A percentile compares a stretch with the other conserved stretches of the same genome.
phyloP scores from a whole-genome alignment of 768 basidiomycete genomes.

The Russula sp. region DNA sequence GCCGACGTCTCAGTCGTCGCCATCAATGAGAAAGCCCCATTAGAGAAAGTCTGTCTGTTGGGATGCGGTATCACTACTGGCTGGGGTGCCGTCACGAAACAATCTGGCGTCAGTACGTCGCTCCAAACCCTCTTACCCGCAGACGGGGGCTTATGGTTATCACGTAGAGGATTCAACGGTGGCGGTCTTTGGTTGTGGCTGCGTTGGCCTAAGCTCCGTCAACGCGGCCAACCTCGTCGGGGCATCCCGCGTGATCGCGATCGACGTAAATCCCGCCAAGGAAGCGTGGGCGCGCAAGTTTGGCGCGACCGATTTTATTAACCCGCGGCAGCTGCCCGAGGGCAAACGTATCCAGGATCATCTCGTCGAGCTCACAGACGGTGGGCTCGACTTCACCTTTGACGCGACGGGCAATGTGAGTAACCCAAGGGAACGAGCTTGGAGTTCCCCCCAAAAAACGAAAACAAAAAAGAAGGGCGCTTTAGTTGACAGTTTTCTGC shows the following conservation, averaged over 20 bases:
- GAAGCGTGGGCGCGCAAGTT: slow-evolving; percentile 87
- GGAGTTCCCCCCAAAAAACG: slow-evolving; percentile 23
- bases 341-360: slow-evolving; percentile 86
- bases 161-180: slow-evolving; percentile 71
- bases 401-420: slow-evolving; percentile 89
- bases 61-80: slow-evolving; percentile 98
- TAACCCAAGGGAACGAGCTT: slow-evolving; percentile 28
- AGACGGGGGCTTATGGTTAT: neutral
- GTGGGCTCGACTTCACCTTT: slow-evolving; percentile 95
- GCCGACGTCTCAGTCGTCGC: slow-evolving; percentile 95
- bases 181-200: slow-evolving; percentile 94
- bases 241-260: slow-evolving; percentile 83
- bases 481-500: neutral
- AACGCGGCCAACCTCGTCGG: slow-evolving; percentile 72
- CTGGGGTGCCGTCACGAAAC: slow-evolving; percentile 93
- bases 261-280: slow-evolving; percentile 86
- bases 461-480: slow-evolving; percentile 8
- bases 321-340: slow-evolving; percentile 65
- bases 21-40: slow-evolving; percentile 76
- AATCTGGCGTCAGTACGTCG: slow-evolving; percentile 70
- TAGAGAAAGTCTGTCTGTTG: slow-evolving; percentile 95
- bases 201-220: slow-evolving; percentile 91
- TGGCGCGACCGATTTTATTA: slow-evolving; percentile 92
- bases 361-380: slow-evolving; percentile 89
- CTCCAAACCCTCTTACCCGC: neutral